phyloP scores from a whole-genome alignment of 1,284 basidiomycete species.

The Cutaneotrichosporon sp. region DNA sequence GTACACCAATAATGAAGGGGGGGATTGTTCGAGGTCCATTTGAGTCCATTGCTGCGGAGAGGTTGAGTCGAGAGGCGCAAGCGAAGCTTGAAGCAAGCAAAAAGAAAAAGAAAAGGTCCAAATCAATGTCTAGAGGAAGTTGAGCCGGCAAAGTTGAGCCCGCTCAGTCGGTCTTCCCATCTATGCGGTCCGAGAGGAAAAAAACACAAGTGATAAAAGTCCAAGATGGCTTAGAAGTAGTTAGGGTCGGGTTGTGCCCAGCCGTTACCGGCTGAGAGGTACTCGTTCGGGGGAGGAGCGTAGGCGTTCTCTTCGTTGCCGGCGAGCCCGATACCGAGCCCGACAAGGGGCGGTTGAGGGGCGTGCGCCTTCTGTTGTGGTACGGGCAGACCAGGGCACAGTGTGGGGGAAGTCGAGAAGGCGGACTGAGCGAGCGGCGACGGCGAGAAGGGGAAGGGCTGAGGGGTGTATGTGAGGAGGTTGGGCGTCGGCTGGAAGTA shows the following conservation, averaged over 20 bases:
- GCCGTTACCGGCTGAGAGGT: constrained; percentile 18
- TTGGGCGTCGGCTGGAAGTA: constrained; percentile 34
- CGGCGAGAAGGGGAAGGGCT: constrained; percentile 36
- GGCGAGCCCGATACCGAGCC: constrained; percentile 28
- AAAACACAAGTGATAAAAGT: background rate
- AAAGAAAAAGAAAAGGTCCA: constrained; percentile 2
- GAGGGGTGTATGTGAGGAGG: constrained; percentile 29
- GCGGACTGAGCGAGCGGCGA: constrained; percentile 31
- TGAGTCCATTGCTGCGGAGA: constrained; percentile 3
- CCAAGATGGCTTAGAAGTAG: constrained; percentile 11
- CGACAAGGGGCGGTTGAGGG: constrained; percentile 30
- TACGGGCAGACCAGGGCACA: constrained; percentile 38
- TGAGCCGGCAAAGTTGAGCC: constrained; percentile 1
- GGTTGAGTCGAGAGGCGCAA: background rate
- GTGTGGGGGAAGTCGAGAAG: constrained; percentile 38
- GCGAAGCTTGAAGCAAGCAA: background rate
- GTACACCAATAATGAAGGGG: constrained; percentile 5
- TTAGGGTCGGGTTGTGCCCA: constrained; percentile 14
- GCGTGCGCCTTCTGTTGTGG: constrained; percentile 12
- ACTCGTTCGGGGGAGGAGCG: constrained; percentile 19
- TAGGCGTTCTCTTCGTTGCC: constrained; percentile 21
- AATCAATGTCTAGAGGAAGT: constrained; percentile 10
- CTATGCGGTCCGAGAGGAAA: constrained; percentile 1
- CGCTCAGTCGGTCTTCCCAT: constrained; percentile 4
- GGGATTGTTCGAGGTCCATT: constrained; percentile 3